Percentiles rank a stretch among this genome's conserved stretches.
Conservation (phyloP, 2,329 filamentous ascomycete genomes). For the Penicillium sp. region DNA sequence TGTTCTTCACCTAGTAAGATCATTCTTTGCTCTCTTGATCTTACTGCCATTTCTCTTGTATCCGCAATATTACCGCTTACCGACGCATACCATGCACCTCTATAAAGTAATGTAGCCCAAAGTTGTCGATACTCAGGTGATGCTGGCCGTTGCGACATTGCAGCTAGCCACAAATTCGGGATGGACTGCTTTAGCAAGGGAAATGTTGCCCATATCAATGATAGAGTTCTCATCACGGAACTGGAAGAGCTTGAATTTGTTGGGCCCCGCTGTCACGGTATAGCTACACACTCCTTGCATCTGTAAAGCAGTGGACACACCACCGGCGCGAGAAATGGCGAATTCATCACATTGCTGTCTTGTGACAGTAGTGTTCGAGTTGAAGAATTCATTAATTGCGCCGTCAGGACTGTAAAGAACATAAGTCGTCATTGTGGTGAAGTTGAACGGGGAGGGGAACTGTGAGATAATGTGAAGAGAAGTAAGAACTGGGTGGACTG, state of each 20-base stretch:
- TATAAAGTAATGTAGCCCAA: too few species aligned
- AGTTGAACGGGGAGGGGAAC: too few species aligned
- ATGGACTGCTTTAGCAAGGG: conserved; percentile 8
- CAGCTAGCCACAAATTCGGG: conserved; percentile 14
- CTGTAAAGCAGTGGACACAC: conserved; percentile 4
- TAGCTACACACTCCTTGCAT: conserved; percentile 15
- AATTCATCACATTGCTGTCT: conserved; percentile 14
- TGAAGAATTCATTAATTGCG: conserved; percentile 15
- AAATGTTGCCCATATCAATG: conserved; percentile 6
- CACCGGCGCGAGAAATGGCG: conserved; percentile 6
- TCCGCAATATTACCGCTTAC: too few species aligned
- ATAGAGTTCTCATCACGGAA: conserved; percentile 10
- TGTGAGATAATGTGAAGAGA: too few species aligned
- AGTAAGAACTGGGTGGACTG: too few species aligned
- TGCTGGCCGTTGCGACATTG: too few species aligned
- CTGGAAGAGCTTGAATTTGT: conserved; percentile 12
- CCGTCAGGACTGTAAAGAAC: conserved; percentile 9
- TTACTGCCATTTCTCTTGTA: too few species aligned
- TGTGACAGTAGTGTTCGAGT: conserved; percentile 8
- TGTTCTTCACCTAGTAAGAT: too few species aligned
- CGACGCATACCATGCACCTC: too few species aligned
- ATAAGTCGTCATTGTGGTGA: conserved; percentile 12
- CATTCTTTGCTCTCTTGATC: too few species aligned
- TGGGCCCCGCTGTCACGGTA: conserved; percentile 10
- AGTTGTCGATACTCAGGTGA: too few species aligned